Conservation (phyloP, 108 stramenopile genomes). For the Stephanodiscus minutulus region DNA sequence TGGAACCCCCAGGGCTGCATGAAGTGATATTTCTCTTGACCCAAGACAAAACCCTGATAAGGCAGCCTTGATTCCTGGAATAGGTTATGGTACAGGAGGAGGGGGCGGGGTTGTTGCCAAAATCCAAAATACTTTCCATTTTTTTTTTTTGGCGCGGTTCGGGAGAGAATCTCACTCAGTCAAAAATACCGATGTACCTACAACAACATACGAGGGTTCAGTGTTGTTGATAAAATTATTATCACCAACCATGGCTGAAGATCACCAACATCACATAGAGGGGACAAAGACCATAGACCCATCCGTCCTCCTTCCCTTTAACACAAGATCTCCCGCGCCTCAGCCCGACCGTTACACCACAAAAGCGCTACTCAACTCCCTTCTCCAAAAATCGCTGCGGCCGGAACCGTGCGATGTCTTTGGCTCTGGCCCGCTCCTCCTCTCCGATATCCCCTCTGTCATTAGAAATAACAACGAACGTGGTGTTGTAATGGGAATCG, state of each 20-base stretch:
- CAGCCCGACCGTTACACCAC: slow-evolving; percentile 39
- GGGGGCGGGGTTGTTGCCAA: no score
- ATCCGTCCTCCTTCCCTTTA: slow-evolving; percentile 27
- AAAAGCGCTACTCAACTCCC: slow-evolving; percentile 32
- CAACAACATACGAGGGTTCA: no score
- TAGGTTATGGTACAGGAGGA: no score
- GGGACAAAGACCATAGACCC: slow-evolving; percentile 10
- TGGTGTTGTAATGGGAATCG: slow-evolving; percentile 64
- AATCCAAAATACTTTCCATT: no score
- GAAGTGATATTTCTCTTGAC: no score
- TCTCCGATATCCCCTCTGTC: slow-evolving; percentile 69
- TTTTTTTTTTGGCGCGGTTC: no score
- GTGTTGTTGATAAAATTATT: no score
- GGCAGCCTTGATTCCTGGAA: no score
- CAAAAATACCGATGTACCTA: no score
- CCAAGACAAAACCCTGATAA: no score
- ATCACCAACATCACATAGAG: not conserved
- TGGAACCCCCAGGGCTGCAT: no score
- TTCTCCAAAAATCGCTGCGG: slow-evolving; percentile 25
- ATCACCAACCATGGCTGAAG: not conserved
- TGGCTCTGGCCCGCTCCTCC: slow-evolving; percentile 66
- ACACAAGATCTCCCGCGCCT: slow-evolving; percentile 14
- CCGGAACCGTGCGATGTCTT: slow-evolving; percentile 55
- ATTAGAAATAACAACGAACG: not conserved
- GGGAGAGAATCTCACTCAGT: no score